Base-by-base conservation (phyloP, 495 filamentous ascomycete species). In the Talaromyces ruber region DNA sequence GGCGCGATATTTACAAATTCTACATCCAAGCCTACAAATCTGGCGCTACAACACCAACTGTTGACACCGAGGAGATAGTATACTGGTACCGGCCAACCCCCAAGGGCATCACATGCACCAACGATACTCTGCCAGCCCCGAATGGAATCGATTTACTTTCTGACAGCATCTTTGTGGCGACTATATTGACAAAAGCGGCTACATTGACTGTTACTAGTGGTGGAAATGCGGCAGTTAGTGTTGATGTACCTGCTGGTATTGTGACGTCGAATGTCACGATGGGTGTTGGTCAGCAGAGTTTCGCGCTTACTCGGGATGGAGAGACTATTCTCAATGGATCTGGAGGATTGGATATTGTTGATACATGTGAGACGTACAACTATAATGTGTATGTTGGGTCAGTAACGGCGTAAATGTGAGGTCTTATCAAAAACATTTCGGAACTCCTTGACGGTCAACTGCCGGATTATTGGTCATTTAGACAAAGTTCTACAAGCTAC, bases 1-100 rank as follows among this genome's bases (percentile, higher is more conserved):
- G 73, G 74, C 62, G 74, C 1, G 69, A 73, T 18, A 67, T 77
- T 1, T 71, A 67, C 25, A 78, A 80, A 61, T 77, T 81, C 4
- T 87, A 82, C 66, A 84, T 86, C 51, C 69, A 74, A 4, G 83
- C 83, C 0, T 87, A 76, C 72, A 82, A 86, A 65, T 76, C 76
- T 14, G 82, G 84, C 7, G 74, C 72, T 8, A 68, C 68, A 0
- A 63, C 66, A 3, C 68, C 76, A 2, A 62, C 62, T 1, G 70
- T 80, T 22, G 72, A 75, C 21, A 75, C 77, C 5, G 75, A 77
- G 8, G 67, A 79, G 45, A 70, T 83, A 18, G 62, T 77, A 0
- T 77, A 76, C 69, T 77, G 74, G 74, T 76, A 77, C 58, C 65
- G 65, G 72, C 82, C 63, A 68, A 84, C 70, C 68, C 72, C 72